Percentiles rank a stretch among this genome's conserved stretches.
Evolutionary conservation across 2,329 filamentous ascomycete species (phyloP).

Genomic region (Aspergillus brunneoviolaceus): DNA sequence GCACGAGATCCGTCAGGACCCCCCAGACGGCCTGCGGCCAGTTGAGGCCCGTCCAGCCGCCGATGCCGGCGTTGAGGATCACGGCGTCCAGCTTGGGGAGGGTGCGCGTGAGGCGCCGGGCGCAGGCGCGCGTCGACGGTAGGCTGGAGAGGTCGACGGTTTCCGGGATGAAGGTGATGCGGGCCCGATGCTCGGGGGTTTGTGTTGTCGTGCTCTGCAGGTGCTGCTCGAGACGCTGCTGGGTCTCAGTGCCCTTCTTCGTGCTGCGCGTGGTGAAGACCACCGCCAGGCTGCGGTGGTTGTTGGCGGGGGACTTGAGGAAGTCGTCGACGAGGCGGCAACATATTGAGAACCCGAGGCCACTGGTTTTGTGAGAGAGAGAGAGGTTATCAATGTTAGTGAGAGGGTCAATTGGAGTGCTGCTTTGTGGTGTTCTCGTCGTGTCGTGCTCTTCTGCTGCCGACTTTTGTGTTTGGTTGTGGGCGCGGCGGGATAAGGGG

Average conservation of each 20-base stretch:
- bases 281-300: constrained; percentile 69
- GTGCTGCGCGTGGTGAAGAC: constrained; percentile 79
- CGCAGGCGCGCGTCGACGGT: constrained; percentile 55
- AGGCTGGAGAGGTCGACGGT: constrained; percentile 59
- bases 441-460: neutral
- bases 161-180: constrained; percentile 56
- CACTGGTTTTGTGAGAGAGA: constrained; percentile 53
- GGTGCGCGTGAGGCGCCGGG: constrained; percentile 48
- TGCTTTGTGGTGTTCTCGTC: neutral
- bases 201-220: constrained; percentile 48
- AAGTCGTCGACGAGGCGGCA: constrained; percentile 89
- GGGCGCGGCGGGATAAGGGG: neutral
- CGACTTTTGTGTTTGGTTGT: neutral
- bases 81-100: constrained; percentile 74
- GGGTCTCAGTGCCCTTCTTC: constrained; percentile 72
- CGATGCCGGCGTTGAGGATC: constrained; percentile 84
- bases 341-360: constrained; percentile 80
- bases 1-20: constrained; percentile 62
- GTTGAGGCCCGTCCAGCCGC: constrained; percentile 78
- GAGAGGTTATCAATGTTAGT: neutral
- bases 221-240: constrained; percentile 63
- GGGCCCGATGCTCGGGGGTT: constrained; percentile 30
- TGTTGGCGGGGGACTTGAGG: constrained; percentile 62
- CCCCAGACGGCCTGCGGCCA: constrained; percentile 62
- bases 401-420: too few species aligned